phyloP scores from a whole-genome alignment of 345 rosid species.

The Gossypium stocksii region DNA sequence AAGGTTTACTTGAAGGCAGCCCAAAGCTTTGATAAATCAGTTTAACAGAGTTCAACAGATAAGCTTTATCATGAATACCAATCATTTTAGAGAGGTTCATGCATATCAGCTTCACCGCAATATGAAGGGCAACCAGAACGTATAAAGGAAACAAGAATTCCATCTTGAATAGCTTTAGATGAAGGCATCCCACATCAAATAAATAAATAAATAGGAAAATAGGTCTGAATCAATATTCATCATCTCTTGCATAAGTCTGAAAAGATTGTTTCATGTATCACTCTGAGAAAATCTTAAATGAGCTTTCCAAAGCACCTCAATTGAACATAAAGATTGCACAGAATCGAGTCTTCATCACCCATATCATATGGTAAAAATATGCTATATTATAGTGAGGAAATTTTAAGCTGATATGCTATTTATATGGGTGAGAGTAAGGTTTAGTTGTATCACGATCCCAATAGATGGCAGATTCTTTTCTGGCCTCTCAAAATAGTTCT shows the following conservation, averaged over 20 bases:
- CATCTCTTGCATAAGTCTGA: not conserved
- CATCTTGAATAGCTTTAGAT: not conserved
- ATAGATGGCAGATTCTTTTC: not conserved
- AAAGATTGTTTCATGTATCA: not conserved
- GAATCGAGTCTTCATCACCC: not conserved
- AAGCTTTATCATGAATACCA: not conserved
- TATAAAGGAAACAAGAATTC: not conserved
- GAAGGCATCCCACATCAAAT: not conserved
- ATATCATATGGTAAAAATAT: not conserved
- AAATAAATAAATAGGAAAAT: not conserved
- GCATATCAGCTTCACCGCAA: not conserved
- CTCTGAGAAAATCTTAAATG: not conserved
- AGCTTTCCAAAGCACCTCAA: not conserved
- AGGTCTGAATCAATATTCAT: not conserved
- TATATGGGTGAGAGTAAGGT: not conserved
- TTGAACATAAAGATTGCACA: not conserved
- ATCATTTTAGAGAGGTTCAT: not conserved
- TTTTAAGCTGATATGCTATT: not conserved
- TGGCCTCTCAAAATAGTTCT: not conserved
- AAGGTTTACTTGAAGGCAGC: not conserved
- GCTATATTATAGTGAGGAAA: not conserved
- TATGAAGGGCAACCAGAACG: not conserved
- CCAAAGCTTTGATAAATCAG: slow-evolving; percentile 7
- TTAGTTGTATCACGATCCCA: not conserved
- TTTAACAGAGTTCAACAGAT: not conserved